Conservation (phyloP, 257 asterid species). For the Primulina eburnea region DNA sequence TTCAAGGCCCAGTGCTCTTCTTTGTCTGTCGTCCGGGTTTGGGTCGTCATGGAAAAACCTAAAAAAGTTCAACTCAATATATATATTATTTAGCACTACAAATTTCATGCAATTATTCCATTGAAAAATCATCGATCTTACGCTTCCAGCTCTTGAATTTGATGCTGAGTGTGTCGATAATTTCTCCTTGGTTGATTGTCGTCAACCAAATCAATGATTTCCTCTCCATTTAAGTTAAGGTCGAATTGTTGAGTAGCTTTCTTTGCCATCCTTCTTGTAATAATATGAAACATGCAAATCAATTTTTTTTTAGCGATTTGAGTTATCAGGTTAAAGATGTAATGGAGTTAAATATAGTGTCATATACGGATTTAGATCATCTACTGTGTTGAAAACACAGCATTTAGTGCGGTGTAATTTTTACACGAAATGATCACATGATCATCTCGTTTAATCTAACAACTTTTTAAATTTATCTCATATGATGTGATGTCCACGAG, state of each 20-base stretch:
- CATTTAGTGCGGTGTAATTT: no score
- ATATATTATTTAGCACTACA: no score
- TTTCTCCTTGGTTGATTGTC: neutral
- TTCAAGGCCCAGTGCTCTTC: conserved; percentile 29
- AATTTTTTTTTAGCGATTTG: no score
- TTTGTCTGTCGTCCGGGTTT: conserved; percentile 35
- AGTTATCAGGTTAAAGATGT: neutral
- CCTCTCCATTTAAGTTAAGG: neutral
- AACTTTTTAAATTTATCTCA: no score
- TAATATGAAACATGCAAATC: neutral
- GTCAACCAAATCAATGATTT: no score
- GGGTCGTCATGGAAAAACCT: conserved; percentile 40
- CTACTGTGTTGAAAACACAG: no score
- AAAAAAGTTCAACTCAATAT: no score
- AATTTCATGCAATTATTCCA: neutral
- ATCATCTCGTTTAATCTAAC: no score
- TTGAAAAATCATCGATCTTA: neutral
- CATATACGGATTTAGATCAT: no score
- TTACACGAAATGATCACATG: no score
- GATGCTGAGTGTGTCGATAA: neutral
- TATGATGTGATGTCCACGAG: no score
- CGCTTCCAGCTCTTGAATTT: neutral
- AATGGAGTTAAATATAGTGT: neutral
- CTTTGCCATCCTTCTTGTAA: neutral
- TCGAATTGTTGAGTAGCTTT: neutral